Conservation (phyloP, 192 early-diverging fungal species). For the Gonapodya sp. region DNA sequence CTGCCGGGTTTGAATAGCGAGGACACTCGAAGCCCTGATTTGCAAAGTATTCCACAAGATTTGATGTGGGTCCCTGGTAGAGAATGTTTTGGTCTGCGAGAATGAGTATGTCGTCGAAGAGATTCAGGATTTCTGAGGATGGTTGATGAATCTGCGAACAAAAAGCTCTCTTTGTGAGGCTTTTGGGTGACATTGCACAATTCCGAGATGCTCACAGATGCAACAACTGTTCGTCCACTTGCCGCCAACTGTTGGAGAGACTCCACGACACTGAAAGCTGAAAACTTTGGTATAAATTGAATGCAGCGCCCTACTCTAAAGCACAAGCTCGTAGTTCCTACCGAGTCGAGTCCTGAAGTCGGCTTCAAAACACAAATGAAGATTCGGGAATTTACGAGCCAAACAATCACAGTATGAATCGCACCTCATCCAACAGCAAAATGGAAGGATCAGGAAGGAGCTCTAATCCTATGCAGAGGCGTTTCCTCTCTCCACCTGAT, state of each 20-base stretch:
- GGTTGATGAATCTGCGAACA: constrained; percentile 41
- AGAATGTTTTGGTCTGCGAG: constrained; percentile 59
- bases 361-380: too few relatives aligned
- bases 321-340: too few relatives aligned
- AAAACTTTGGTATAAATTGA: constrained; percentile 53
- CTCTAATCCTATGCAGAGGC: constrained; percentile 65
- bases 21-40: constrained; percentile 34
- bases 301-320: too few relatives aligned
- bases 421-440: constrained; percentile 21
- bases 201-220: too few relatives aligned
- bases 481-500: constrained; percentile 64
- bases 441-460: constrained; percentile 56
- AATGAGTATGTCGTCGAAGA: constrained; percentile 61
- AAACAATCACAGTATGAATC: too few relatives aligned
- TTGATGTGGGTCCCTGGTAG: constrained; percentile 44
- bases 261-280: constrained; percentile 36
- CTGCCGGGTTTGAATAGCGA: constrained; percentile 44
- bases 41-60: constrained; percentile 35
- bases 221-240: constrained; percentile 24
- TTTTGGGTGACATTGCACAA: constrained; percentile 18
- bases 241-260: constrained; percentile 32
- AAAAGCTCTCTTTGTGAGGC: too few relatives aligned
- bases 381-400: too few relatives aligned
- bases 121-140: constrained; percentile 43
- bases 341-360: constrained; percentile 29